Evolutionary conservation across 768 basidiomycete genomes (phyloP).

Genomic region (Macrolepiota dolichaula): DNA sequence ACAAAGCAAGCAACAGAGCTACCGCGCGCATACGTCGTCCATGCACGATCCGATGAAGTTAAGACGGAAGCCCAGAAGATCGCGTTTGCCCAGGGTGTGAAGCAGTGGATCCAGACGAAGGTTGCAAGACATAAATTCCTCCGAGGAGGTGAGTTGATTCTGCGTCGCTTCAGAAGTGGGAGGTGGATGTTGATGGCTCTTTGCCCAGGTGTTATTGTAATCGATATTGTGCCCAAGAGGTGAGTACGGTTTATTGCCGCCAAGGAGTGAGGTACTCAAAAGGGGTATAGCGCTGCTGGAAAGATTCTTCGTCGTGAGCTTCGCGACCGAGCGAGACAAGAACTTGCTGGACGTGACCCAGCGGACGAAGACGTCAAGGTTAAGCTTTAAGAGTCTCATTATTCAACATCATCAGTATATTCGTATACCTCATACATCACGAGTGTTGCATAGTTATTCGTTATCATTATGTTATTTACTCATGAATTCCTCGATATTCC

Average conservation of each 20-base stretch:
- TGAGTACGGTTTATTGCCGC: constrained; percentile 20
- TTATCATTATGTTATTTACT: background rate
- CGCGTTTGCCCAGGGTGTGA: constrained; percentile 48
- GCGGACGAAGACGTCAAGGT: constrained; percentile 26
- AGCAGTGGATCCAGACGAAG: constrained; percentile 62
- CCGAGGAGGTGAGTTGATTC: constrained; percentile 76
- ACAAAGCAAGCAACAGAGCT: constrained; percentile 75
- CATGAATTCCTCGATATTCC: too few species aligned
- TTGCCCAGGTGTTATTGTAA: constrained; percentile 55
- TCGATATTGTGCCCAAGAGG: constrained; percentile 71
- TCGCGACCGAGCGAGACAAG: constrained; percentile 61
- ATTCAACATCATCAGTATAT: background rate
- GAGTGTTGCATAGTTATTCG: too few species aligned
- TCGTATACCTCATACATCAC: background rate
- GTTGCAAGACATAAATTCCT: constrained; percentile 76
- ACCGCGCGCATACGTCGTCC: constrained; percentile 72
- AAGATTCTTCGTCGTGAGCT: constrained; percentile 84
- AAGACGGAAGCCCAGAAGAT: constrained; percentile 32
- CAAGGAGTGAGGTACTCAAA: background rate
- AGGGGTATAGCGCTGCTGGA: constrained; percentile 62
- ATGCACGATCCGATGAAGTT: constrained; percentile 34
- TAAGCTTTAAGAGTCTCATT: constrained; percentile 25
- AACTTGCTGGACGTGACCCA: constrained; percentile 40
- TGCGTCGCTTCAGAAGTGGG: constrained; percentile 57
- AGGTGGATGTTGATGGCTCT: constrained; percentile 39